Evolutionary conservation across 768 basidiomycete species (phyloP), one percentile per base, ranked within the genome.

Genomic region (Xerocomus potaroensis): DNA sequence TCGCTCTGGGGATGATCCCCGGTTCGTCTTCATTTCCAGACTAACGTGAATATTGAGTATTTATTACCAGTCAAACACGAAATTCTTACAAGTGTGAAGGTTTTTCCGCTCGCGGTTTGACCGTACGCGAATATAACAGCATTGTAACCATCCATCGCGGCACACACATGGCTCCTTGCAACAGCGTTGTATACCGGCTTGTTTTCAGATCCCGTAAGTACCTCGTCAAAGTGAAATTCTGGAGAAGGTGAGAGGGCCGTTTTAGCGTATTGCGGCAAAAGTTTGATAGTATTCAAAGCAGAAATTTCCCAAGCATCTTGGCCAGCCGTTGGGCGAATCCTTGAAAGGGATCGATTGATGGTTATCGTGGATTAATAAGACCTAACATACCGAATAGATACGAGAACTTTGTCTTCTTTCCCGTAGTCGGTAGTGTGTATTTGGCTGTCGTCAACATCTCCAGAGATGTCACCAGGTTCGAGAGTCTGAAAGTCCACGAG

Each of bases 101-200:
- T 86, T 68, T 87, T 87, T 41, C 85, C 85, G 26, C 77, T 80
- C 5, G 83, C 84, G 0, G 96, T 98, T 64, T 98, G 95, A 8
- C 88, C 87, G 43, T 90, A 88, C 0, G 96, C 95, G 57, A 99
- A 99, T 33, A 97, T 80, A 53, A 98, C 90, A 8, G 93, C 81
- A 65, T 98, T 97, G 74, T 82, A 98, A 15, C 96, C 96, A 41
- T 91, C 90, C 92, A 98, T 96, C 9, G 94, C 91, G 4, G 93
- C 90, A 47, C 79, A 80, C 1, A 91, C 88, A 58, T 91, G 90
- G 3, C 81, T 83, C 11, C 80, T 77, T 2, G 85, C 90, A 14
- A 86, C 81, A 4, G 83, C 78, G 33, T 76, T 80, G 62, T 91
- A 92, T 7, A 91, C 72, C 0, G 83, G 80, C 57, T 87, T 88